These are phyloP conservation scores for Pistacia vera DNA, from an alignment of 345 rosid species.

Conservation along the genomic window DNA sequence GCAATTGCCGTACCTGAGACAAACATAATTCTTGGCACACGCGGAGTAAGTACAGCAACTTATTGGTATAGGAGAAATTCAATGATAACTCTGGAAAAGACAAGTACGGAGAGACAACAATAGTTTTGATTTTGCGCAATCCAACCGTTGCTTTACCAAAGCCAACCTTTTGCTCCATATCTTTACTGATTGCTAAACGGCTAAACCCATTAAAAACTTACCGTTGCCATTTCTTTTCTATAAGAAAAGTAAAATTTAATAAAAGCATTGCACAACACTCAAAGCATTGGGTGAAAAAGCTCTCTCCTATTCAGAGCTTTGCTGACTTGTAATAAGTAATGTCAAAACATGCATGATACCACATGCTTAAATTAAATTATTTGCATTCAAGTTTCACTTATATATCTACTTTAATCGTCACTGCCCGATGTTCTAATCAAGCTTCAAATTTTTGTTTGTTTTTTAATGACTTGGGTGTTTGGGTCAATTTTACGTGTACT, in stretches of 20 bases:
- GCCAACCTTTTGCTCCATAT: neutral
- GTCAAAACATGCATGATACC: neutral
- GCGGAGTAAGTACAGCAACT: neutral
- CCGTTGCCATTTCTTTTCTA: conserved; percentile 12
- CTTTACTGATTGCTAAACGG: neutral
- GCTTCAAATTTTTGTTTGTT: too few species aligned
- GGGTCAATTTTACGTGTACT: too few species aligned
- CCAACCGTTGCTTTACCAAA: conserved; percentile 23
- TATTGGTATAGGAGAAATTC: neutral
- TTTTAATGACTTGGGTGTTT: too few species aligned
- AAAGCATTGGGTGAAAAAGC: too few species aligned
- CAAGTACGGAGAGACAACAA: neutral
- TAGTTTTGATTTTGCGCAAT: conserved; percentile 5
- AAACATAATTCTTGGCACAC: neutral
- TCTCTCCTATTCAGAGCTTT: too few species aligned
- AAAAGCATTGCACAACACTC: neutral
- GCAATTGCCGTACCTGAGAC: neutral
- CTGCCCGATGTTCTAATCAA: too few species aligned
- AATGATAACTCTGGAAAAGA: conserved; percentile 15
- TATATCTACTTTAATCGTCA: too few species aligned
- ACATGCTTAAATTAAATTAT: neutral
- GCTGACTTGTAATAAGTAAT: too few species aligned
- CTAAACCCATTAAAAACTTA: neutral
- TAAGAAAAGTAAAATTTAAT: neutral
- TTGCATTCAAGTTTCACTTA: too few species aligned